Evolutionary conservation across 108 stramenopile genomes (phyloP).

Genomic region (Cylindrotheca closterium): DNA sequence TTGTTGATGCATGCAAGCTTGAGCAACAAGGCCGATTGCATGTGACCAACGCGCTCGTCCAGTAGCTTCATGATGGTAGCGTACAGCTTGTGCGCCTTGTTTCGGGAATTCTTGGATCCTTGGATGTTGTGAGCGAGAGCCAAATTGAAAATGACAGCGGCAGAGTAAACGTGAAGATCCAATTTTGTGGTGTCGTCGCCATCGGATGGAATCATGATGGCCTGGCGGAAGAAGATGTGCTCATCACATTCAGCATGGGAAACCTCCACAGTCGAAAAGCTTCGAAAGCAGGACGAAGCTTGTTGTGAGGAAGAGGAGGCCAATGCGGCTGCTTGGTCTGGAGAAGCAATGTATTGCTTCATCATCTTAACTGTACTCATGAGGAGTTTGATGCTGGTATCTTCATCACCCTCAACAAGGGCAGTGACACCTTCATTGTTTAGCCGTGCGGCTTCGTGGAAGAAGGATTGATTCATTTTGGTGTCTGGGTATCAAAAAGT

Average conservation of each 20-base stretch:
- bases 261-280: conserved; percentile 16
- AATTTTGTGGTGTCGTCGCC: not conserved
- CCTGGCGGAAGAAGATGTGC: conserved; percentile 12
- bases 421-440: conserved; percentile 22
- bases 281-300: conserved; percentile 1
- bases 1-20: conserved; percentile 24
- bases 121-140: conserved; percentile 20
- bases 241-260: conserved; percentile 2
- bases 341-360: conserved; percentile 1
- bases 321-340: not conserved
- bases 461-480: too few species aligned
- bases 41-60: not conserved
- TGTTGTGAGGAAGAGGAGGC: not conserved
- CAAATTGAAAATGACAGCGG: conserved; percentile 26
- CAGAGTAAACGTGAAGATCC: conserved; percentile 22
- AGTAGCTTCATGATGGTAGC: conserved; percentile 16
- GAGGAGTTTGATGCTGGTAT: conserved; percentile 2
- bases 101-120: not conserved
- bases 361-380: conserved; percentile 13
- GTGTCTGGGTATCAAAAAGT: too few species aligned
- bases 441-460: conserved; percentile 14
- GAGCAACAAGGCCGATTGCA: conserved; percentile 1
- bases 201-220: conserved; percentile 11
- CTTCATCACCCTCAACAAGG: conserved; percentile 11
- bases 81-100: conserved; percentile 15